Base-by-base conservation (phyloP, 805 yeast genomes). In the Pichia nakasei region DNA sequence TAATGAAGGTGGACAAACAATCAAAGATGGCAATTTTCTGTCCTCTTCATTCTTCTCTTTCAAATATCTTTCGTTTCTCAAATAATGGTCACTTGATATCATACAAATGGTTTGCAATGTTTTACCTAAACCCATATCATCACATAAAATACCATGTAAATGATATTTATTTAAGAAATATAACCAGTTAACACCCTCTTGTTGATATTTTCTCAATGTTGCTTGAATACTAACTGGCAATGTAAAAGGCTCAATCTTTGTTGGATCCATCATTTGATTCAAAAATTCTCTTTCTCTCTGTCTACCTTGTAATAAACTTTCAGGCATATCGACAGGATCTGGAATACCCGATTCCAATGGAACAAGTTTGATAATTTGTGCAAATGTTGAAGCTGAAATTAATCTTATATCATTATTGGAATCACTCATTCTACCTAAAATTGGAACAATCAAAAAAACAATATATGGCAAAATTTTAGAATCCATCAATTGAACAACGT, bases 121-220 rank as follows among this genome's bases (percentile, higher is more conserved):
- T 61, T 93, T 93, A 42, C 99, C 99, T 26, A 93, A 72, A 7
- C 99, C 99, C 99, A 93, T 93, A 78, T 93, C 99, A 61, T 93
- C 99, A 77, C 98, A 93, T 39, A 93, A 69, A 56, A 93, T 91
- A 43, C 99, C 99, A 66, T 93, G 99, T 42, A 93, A 68, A 61
- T 91, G 96, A 59, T 93, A 93, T 56, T 85, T 85, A 66, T 93
- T 93, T 56, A 93, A 72, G 58, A 93, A 93, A 9, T 96, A 96
- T 43, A 93, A 70, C 99, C 99, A 93, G 60, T 91, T 93, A 33
- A 93, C 94, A 63, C 99, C 99, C 48, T 93, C 97, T 61, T 93
- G 97, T 66, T 93, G 99, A 59, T 93, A 93, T 50, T 85, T 84
- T 60, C 99, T 78, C 50, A 93, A 71, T 1, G 94, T 86, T 0